Conservation (phyloP, 352 stramenopile genomes). For the Hyaloperonospora brassicae region DNA sequence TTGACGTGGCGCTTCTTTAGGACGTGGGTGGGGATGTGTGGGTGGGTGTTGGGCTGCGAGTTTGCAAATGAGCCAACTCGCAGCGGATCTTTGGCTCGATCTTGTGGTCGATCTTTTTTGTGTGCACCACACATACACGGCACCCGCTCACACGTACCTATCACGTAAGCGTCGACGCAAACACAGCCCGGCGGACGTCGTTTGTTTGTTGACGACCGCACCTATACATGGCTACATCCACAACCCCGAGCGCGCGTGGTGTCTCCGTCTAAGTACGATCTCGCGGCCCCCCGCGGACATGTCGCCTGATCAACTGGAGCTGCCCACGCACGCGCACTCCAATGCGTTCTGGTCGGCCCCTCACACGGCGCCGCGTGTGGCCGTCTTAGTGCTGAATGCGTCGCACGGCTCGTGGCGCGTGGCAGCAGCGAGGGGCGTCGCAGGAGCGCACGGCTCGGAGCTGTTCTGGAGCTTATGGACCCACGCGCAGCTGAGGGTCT, state of each 20-base stretch:
- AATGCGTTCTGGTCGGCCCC: slow-evolving; percentile 51
- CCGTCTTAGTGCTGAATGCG: slow-evolving; percentile 59
- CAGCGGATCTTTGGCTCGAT: too few species aligned
- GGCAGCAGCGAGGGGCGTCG: slow-evolving; percentile 5
- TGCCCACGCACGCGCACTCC: slow-evolving; percentile 33
- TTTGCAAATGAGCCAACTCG: too few species aligned
- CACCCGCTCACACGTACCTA: too few species aligned
- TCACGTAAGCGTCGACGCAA: too few species aligned
- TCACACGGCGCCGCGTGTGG: slow-evolving; percentile 31
- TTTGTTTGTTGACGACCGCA: too few species aligned
- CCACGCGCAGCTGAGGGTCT: slow-evolving; percentile 67
- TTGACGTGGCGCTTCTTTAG: slow-evolving; percentile 6
- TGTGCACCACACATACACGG: too few species aligned
- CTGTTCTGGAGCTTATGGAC: slow-evolving; percentile 72
- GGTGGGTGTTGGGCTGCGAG: too few species aligned
- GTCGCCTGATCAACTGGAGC: neutral
- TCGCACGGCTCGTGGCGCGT: slow-evolving; percentile 41
- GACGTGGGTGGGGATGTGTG: too few species aligned
- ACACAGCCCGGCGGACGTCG: too few species aligned
- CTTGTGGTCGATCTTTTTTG: too few species aligned
- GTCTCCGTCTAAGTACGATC: slow-evolving; percentile 1
- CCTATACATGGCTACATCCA: too few species aligned
- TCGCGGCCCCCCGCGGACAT: neutral
- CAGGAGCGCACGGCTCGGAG: slow-evolving; percentile 19
- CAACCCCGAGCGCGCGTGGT: neutral